A percentile compares a stretch with the other conserved stretches of the same genome.
Conservation (phyloP, 2,329 filamentous ascomycete genomes). For the Rhynchosporium agropyri region DNA sequence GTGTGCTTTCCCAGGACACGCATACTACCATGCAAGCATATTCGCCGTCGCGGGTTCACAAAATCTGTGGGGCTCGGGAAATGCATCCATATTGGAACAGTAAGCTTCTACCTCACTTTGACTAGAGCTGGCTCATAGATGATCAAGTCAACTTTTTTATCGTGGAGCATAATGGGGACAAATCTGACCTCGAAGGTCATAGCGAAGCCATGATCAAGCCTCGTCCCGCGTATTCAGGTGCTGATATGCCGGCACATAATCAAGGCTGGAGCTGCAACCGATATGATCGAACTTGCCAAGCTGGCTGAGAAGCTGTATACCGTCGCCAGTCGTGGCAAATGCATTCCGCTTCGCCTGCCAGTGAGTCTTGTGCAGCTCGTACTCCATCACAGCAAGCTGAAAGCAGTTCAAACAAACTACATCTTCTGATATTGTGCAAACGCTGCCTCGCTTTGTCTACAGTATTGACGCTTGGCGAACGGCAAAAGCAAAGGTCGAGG, state of each 20-base stretch:
- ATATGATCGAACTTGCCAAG: slow-evolving; percentile 30
- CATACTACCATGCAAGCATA: slow-evolving; percentile 47
- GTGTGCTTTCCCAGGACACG: slow-evolving; percentile 44
- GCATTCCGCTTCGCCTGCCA: slow-evolving; percentile 37
- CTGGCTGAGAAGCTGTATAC: slow-evolving; percentile 34
- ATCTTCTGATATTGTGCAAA: neutral
- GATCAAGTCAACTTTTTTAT: slow-evolving; percentile 46
- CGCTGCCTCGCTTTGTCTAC: neutral
- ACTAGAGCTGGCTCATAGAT: neutral
- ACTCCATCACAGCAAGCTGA: neutral
- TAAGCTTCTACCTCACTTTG: slow-evolving; percentile 31
- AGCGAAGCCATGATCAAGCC: slow-evolving; percentile 35
- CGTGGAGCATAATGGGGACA: slow-evolving; percentile 48
- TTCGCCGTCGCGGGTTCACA: slow-evolving; percentile 48
- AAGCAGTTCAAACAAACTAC: neutral
- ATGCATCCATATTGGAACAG: slow-evolving; percentile 45
- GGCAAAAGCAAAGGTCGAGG: slow-evolving; percentile 35
- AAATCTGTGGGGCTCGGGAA: slow-evolving; percentile 44
- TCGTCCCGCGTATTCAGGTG: slow-evolving; percentile 35
- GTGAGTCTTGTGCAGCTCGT: neutral
- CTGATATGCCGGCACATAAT: slow-evolving; percentile 42
- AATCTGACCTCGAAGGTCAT: slow-evolving; percentile 47
- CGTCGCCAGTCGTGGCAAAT: slow-evolving; percentile 31
- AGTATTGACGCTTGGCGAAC: slow-evolving; percentile 32
- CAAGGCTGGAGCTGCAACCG: slow-evolving; percentile 26